phyloP scores from a whole-genome alignment of 768 basidiomycete species.

The Cyathus striatus region DNA sequence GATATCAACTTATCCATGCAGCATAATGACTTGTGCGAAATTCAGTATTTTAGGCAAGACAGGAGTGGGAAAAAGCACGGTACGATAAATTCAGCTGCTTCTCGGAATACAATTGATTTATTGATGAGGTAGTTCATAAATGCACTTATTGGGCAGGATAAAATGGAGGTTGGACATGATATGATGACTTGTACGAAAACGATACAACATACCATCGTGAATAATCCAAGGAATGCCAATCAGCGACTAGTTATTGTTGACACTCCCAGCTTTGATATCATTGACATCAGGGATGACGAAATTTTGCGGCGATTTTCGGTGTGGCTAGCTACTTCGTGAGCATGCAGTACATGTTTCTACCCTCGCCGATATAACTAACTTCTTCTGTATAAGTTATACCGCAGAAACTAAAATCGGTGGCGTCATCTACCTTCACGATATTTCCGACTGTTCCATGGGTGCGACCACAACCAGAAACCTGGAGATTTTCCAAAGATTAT shows the following conservation, averaged over 20 bases:
- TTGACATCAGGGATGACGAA: neutral
- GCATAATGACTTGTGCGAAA: too few species aligned
- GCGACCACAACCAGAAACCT: neutral
- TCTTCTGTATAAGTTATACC: too few species aligned
- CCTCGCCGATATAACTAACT: too few species aligned
- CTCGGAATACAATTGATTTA: too few species aligned
- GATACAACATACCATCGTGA: too few species aligned
- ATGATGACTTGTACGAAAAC: neutral
- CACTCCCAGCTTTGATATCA: conserved; percentile 2
- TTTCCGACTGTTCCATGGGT: neutral
- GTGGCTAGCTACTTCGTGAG: too few species aligned
- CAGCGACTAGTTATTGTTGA: neutral
- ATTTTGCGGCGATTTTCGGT: too few species aligned
- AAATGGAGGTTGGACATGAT: too few species aligned
- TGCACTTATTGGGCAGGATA: neutral
- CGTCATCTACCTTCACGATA: neutral
- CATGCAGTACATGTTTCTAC: too few species aligned
- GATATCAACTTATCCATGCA: too few species aligned
- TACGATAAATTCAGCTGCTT: too few species aligned
- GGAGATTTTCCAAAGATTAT: neutral
- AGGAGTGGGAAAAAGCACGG: conserved; percentile 1
- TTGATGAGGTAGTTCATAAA: neutral
- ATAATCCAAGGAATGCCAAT: too few species aligned
- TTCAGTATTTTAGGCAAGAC: neutral
- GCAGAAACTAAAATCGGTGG: neutral